These are phyloP conservation scores for Kwoniella dendrophila DNA, from an alignment of 768 basidiomycete genomes.

Conservation along the genomic window DNA sequence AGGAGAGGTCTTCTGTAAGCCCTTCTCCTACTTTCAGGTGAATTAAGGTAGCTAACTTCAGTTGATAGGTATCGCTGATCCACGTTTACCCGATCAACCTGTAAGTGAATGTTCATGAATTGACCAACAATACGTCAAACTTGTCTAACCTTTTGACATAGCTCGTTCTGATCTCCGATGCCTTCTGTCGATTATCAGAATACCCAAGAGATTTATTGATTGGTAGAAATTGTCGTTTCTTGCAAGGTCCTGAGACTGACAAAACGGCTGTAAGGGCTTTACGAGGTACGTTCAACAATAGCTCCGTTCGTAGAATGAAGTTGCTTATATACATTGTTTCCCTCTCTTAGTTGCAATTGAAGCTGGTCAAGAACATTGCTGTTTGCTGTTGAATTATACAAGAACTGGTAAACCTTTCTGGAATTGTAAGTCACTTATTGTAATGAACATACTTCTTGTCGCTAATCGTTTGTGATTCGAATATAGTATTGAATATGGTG, in stretches of 20 bases:
- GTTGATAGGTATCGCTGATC: slow-evolving; percentile 28
- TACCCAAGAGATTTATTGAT: slow-evolving; percentile 28
- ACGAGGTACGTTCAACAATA: slow-evolving; percentile 22
- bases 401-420: slow-evolving; percentile 34
- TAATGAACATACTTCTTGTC: neutral
- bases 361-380: slow-evolving; percentile 32
- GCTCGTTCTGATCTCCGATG: slow-evolving; percentile 35
- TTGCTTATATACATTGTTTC: neutral
- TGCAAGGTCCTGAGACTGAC: slow-evolving; percentile 35
- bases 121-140: neutral
- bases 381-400: slow-evolving; percentile 32
- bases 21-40: neutral
- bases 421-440: slow-evolving; percentile 20
- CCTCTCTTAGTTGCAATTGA: slow-evolving; percentile 18
- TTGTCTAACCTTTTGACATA: neutral
- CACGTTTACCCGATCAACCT: slow-evolving; percentile 28
- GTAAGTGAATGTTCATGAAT: slow-evolving; percentile 4
- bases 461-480: neutral
- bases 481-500: slow-evolving; percentile 31
- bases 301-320: neutral
- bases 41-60: neutral
- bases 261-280: slow-evolving; percentile 22
- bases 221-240: slow-evolving; percentile 34
- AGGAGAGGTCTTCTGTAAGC: slow-evolving; percentile 35
- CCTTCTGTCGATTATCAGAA: slow-evolving; percentile 32